Base-by-base conservation (phyloP, 108 stramenopile genomes). In the Schizochytrium sp. region DNA sequence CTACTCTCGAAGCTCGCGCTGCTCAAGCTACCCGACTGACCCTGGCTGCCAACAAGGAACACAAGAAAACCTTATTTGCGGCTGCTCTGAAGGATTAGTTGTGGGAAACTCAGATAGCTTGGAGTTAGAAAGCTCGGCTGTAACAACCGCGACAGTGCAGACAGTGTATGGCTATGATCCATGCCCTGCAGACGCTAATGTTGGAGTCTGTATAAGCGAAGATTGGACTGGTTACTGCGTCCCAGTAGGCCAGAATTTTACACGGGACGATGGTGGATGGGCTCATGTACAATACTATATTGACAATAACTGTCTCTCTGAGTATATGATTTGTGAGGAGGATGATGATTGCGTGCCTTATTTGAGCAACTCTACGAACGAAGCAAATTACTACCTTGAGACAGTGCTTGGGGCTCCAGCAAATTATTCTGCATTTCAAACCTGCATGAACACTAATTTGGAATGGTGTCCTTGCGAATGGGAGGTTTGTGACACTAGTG, bases 401-500 rank as follows among this genome's bases (percentile, higher is more conserved):
- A 38, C 64, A 38, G 28, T 15, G 8, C 42, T 38, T 2, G 53
- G 50, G 28, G 53, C 76, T 83, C 53, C 47, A 47, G 47, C 19
- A 53, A 3, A 38, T 1, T 55, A 55, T 2, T 55, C 76, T 38
- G 5, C 7, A 8, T 83, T 83, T 50, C 47, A 49, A 17, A 7
- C 19, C 7, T 83, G 76, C 76, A 83, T 83, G 76, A 83, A 55
- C 76, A 17, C 45, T 5, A 83, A 40, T 53, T 38, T 42, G 5
- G 55, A 2, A 0, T 83, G 13, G 13, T 83, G 76, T 3, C 50
- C 38, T 8, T 83, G 76, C 76, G 76, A 83, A 40, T 83, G 76
- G 76, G 76, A 83, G 3, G n/a, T 83, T 28, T 83, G 76, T 53
- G 47, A 49, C 0, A 53, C 0, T 44, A 44, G 2, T 17, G 57